Evolutionary conservation across 495 filamentous ascomycete genomes (phyloP), one percentile per base, ranked within the genome.

Genomic region (Evansstolkia leycettana): DNA sequence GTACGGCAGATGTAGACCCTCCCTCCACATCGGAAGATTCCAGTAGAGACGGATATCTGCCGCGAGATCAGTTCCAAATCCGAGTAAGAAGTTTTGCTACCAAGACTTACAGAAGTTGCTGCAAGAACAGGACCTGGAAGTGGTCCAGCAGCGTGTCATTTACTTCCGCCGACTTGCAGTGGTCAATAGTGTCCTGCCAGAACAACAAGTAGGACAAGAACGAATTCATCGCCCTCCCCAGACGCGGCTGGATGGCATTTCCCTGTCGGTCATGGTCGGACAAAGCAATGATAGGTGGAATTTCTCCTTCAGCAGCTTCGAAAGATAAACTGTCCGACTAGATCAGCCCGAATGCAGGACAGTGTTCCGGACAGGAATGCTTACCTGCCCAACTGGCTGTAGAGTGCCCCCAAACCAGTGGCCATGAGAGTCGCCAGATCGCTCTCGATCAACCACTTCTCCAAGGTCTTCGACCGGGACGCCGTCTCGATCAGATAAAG

Each of bases 391-490:
- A 99, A 69, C 51, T 95, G 92, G 50, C 90, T 95, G 58, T 99
- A 99, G 33, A 96, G 63, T 31, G 90, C 90, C 18, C 92, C 92
- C 19, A 99, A 58, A 6, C 92, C 90, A 7, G 84, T 94, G 10
- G 90, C 90, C 90, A 99, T 95, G 38, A 96, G 55, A 0, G 92
- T 95, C 1, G 92, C 88, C 26, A 99, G 68, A 53, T 99, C 92
- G 53, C 89, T 95, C 50, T 93, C 85, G 31, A 96, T 84, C 31
- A 99, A 77, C 90, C 90, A 99, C 47, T 82, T 80, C 58, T 96
- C 92, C 32, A 99, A 55, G 27, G 73, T 68, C 20, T 76, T 69
- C 0, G 85, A 92, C 35, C 75, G 78, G 1, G 84, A 88, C 1
- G 89, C 85, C 2, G 84, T 82, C 57, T 96, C 90, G 43, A 96